Conservation (phyloP, 139 green algal genomes). For the Tetradesmus obliquus region DNA sequence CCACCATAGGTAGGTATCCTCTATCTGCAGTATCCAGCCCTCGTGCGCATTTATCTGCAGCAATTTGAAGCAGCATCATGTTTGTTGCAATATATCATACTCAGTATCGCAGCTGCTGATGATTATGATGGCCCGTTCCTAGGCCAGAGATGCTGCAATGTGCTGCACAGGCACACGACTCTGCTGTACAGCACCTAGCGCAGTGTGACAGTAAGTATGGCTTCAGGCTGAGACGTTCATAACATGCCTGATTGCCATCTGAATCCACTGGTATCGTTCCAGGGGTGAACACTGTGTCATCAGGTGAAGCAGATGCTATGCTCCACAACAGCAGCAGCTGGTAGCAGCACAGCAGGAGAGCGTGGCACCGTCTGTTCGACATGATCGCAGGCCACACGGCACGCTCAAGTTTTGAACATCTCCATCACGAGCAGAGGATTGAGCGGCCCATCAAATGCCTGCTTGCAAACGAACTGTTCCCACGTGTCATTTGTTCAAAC, state of each 20-base stretch:
- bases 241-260: background rate
- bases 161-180: background rate
- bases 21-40: constrained; percentile 37
- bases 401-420: too few species aligned
- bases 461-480: background rate
- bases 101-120: background rate
- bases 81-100: background rate
- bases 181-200: background rate
- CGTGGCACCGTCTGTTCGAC: background rate
- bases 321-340: background rate
- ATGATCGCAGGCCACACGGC: background rate
- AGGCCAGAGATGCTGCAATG: background rate
- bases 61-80: background rate
- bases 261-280: constrained; percentile 17
- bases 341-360: background rate
- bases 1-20: constrained; percentile 39
- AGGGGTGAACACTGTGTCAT: constrained; percentile 16
- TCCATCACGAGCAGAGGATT: too few species aligned
- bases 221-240: background rate
- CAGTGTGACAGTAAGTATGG: background rate
- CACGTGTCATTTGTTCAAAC: background rate
- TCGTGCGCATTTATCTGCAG: constrained; percentile 38
- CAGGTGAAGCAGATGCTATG: background rate
- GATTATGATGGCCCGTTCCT: too few species aligned
- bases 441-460: too few species aligned